These are phyloP conservation scores for Jamesozyma piceae DNA, from an alignment of 805 yeast genomes.

Conservation along the genomic window DNA sequence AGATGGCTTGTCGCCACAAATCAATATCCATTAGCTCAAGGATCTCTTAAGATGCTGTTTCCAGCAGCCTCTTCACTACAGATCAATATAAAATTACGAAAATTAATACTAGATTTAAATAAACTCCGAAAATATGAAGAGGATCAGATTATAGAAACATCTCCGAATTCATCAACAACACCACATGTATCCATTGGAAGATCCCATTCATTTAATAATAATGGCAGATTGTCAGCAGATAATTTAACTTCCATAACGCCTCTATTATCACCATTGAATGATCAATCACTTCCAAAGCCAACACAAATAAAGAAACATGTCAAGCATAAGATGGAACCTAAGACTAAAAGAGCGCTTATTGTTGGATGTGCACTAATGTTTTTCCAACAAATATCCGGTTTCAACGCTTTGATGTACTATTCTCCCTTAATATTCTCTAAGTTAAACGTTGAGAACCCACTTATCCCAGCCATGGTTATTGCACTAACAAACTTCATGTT, in stretches of 20 bases:
- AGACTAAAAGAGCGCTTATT: constrained; percentile 33
- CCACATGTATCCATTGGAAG: not conserved
- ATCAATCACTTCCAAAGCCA: not conserved
- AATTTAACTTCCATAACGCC: not conserved
- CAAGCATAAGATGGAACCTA: constrained; percentile 21
- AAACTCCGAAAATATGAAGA: constrained; percentile 22
- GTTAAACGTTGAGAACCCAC: constrained; percentile 44
- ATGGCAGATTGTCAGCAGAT: not conserved
- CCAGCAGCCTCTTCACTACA: constrained; percentile 36
- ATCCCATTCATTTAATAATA: not conserved
- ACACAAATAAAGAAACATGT: not conserved
- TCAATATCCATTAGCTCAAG: constrained; percentile 31
- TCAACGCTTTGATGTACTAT: constrained; percentile 55
- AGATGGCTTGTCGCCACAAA: constrained; percentile 34
- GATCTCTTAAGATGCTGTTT: constrained; percentile 37
- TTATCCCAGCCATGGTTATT: constrained; percentile 44
- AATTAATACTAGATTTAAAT: constrained; percentile 38
- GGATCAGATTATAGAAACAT: not conserved
- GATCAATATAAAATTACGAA: constrained; percentile 37
- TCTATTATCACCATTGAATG: not conserved
- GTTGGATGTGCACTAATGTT: constrained; percentile 46
- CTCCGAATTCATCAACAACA: not conserved
- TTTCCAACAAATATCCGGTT: constrained; percentile 53
- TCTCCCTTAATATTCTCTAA: constrained; percentile 48
- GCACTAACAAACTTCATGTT: constrained; percentile 48